phyloP scores from a whole-genome alignment of 257 asterid genomes.

The Vinca minor region DNA sequence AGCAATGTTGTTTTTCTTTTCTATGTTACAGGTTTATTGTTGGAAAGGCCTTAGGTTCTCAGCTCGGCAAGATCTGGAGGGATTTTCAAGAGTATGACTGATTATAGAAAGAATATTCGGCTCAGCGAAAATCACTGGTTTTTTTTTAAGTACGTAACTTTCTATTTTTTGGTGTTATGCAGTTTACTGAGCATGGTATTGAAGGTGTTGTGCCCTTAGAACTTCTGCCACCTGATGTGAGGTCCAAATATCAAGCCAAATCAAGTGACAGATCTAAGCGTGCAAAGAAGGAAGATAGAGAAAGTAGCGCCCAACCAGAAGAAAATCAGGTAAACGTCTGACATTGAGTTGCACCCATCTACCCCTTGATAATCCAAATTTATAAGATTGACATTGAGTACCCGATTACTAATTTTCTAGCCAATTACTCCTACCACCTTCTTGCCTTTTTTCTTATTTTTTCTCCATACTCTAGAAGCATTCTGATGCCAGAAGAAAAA shows the following conservation, averaged over 20 bases:
- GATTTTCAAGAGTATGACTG: constrained; percentile 71
- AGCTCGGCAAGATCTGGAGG: constrained; percentile 96
- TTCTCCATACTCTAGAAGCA: too few relatives aligned
- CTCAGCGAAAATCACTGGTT: neutral
- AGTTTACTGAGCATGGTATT: constrained; percentile 93
- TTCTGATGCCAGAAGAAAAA: too few relatives aligned
- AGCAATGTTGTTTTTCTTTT: neutral
- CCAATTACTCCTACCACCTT: too few relatives aligned
- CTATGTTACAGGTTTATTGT: constrained; percentile 66
- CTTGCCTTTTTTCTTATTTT: too few relatives aligned
- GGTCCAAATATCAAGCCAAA: constrained; percentile 81
- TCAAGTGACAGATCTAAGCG: constrained; percentile 76
- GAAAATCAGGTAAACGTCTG: constrained; percentile 56
- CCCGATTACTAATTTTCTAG: too few relatives aligned
- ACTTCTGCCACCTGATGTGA: constrained; percentile 60
- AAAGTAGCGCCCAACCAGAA: constrained; percentile 53
- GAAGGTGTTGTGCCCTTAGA: constrained; percentile 97
- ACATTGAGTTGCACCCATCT: too few relatives aligned
- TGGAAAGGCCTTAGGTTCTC: constrained; percentile 98
- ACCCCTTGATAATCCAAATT: too few relatives aligned
- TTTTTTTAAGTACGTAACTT: constrained; percentile 1
- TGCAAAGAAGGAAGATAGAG: constrained; percentile 74
- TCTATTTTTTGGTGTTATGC: constrained; percentile 17
- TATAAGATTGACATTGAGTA: too few relatives aligned
- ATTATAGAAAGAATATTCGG: constrained; percentile 8